Evolutionary conservation across 305 asterid genomes (phyloP).

Genomic region (Plantago rigida): DNA sequence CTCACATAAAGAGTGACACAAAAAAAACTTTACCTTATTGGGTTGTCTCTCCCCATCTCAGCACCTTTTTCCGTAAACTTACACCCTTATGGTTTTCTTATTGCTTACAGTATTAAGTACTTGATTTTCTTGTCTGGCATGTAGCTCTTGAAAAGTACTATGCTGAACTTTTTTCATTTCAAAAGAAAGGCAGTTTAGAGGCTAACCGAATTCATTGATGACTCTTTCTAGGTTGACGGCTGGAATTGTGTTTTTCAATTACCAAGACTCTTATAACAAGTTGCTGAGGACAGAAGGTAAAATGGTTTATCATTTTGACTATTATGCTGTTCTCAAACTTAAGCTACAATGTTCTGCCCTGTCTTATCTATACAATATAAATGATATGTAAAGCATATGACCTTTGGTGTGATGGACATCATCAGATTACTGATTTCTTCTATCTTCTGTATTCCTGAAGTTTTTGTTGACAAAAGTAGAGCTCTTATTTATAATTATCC

Average conservation of each 20-base stretch:
- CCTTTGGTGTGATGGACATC: too few species aligned
- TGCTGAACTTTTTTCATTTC: too few species aligned
- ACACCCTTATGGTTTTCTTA: background rate
- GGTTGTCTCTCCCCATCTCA: too few species aligned
- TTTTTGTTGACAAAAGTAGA: too few species aligned
- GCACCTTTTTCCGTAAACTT: too few species aligned
- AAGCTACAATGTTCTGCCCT: constrained; percentile 15
- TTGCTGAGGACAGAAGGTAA: constrained; percentile 96
- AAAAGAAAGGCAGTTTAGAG: constrained; percentile 2
- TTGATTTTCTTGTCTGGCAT: constrained; percentile 6
- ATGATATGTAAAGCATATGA: background rate
- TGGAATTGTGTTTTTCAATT: constrained; percentile 94
- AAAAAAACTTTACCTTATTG: too few species aligned
- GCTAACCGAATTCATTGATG: constrained; percentile 22
- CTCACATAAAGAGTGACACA: too few species aligned
- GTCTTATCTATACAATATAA: constrained; percentile 15
- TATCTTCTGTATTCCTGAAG: too few species aligned
- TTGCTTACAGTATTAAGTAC: constrained; percentile 12
- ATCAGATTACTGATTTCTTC: background rate
- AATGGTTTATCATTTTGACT: background rate
- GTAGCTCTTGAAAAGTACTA: background rate
- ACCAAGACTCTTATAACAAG: constrained; percentile 75
- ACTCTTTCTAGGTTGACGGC: constrained; percentile 71
- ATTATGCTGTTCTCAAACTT: constrained; percentile 19
- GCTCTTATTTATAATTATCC: too few species aligned